Base-by-base conservation (phyloP, 163 green algal species). In the Chloroidium sp. region DNA sequence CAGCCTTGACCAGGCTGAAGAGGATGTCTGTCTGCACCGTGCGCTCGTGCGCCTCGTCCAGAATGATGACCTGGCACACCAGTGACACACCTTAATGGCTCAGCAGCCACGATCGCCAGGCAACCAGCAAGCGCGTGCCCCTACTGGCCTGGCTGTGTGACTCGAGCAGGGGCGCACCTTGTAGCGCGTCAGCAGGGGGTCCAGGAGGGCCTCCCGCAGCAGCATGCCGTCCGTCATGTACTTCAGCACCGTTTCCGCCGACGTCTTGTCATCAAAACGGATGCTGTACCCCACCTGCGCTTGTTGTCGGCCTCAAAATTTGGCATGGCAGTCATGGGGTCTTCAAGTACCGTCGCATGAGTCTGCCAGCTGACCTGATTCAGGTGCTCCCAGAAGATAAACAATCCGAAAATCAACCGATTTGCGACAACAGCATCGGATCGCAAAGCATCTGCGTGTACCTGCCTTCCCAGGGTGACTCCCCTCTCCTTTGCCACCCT, bases 1-100 rank as follows among this genome's bases (percentile, higher is more conserved):
- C 85, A 0, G 81, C 79, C 84, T 97, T 98, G 36, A 97, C 84
- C 76, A 98, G 86, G 4, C 93, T 94, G 10, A 98, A 85, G 76
- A 98, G 86, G 74, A 97, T 90, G 81, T 98, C 95, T 4, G 95
- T 97, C 79, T 92, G 82, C 62, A 98, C 87, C 1, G 90, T 97
- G 60, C 95, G 87, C 87, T 98, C 95, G 82, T 98, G 95, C 6
- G 94, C 94, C 88, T 98, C 95, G 80, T 98, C 95, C 75, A 98
- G 84, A 57, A 98, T 88, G 57, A 98, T 86, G 60, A 94, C 88
- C 88, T 92, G 84, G 36, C 36, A 36, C 36, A 36, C 72, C 6
- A 6, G 64, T 6, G 64, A 72, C 6, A 72, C 6, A 72, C 6
- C 64, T 72, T 72, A 10, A 72, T 36, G 36, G 36, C 36, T 36